Percentiles rank a stretch among this genome's conserved stretches.
Conservation (phyloP, 306 rosid species). For the Gynostemma pentaphyllum region DNA sequence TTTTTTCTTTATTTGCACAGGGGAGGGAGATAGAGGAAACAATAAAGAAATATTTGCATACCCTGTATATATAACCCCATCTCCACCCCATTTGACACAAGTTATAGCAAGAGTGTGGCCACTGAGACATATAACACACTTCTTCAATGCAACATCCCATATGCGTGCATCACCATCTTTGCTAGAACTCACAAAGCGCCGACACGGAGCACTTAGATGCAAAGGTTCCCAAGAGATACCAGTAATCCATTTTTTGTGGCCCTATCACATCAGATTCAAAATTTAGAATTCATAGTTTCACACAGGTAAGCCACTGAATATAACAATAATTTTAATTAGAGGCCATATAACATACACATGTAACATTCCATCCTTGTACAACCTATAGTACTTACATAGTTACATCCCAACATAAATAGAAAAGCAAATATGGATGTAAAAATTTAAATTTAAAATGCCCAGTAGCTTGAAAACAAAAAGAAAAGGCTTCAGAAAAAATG, state of each 20-base stretch:
- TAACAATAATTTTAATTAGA: background rate
- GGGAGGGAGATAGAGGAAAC: background rate
- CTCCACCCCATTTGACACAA: slow-evolving; percentile 98
- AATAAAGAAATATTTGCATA: slow-evolving; percentile 20
- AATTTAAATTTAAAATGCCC: background rate
- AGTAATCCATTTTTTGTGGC: slow-evolving; percentile 93
- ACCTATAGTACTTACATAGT: too few relatives aligned
- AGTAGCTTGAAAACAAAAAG: background rate
- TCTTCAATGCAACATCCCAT: slow-evolving; percentile 70
- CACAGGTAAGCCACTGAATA: background rate
- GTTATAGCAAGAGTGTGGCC: slow-evolving; percentile 92
- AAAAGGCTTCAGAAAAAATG: background rate
- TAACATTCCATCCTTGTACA: background rate
- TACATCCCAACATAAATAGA: background rate
- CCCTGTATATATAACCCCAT: slow-evolving; percentile 92
- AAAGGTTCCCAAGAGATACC: slow-evolving; percentile 97
- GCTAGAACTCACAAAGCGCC: slow-evolving; percentile 93
- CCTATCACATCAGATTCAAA: slow-evolving; percentile 25
- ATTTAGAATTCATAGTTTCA: background rate
- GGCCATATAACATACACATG: background rate
- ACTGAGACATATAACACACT: slow-evolving; percentile 50
- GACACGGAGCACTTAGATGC: slow-evolving; percentile 76
- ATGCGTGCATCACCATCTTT: slow-evolving; percentile 97
- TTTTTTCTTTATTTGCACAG: background rate
- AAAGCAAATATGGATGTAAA: background rate